Conservation (phyloP, 371 early-diverging fungal species). For the Apophysomyces sp. region DNA sequence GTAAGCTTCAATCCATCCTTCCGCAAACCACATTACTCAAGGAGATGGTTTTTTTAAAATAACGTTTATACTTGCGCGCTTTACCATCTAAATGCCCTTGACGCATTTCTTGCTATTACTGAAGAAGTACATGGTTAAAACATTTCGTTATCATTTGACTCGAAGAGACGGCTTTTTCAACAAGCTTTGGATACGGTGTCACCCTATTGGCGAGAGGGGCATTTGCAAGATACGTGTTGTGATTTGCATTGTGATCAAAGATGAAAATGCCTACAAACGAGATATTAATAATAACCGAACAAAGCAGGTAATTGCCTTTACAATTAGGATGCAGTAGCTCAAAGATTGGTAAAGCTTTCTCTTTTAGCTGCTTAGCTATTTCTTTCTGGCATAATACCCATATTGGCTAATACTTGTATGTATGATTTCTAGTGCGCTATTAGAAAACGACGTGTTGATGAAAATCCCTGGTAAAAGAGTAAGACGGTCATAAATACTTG, state of each 20-base stretch:
- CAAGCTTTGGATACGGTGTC: neutral
- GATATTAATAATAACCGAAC: neutral
- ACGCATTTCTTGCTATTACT: no score
- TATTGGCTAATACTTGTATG: neutral
- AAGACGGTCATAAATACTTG: neutral
- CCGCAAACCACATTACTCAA: no score
- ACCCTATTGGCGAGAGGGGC: neutral
- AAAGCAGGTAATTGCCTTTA: neutral
- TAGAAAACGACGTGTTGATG: neutral
- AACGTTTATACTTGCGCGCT: no score
- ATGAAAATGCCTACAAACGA: neutral
- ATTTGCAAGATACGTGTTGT: neutral
- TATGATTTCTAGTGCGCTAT: neutral
- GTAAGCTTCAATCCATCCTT: no score
- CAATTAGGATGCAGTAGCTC: neutral
- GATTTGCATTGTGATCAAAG: neutral
- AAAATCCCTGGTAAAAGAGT: neutral
- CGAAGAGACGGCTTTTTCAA: neutral
- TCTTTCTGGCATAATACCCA: neutral
- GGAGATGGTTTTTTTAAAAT: no score
- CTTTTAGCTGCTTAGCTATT: neutral
- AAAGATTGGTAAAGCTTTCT: neutral
- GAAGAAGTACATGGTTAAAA: no score
- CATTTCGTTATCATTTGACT: no score
- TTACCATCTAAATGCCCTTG: no score